Conservation (phyloP, 441 rosid species). For the Adansonia madagascariensis region DNA sequence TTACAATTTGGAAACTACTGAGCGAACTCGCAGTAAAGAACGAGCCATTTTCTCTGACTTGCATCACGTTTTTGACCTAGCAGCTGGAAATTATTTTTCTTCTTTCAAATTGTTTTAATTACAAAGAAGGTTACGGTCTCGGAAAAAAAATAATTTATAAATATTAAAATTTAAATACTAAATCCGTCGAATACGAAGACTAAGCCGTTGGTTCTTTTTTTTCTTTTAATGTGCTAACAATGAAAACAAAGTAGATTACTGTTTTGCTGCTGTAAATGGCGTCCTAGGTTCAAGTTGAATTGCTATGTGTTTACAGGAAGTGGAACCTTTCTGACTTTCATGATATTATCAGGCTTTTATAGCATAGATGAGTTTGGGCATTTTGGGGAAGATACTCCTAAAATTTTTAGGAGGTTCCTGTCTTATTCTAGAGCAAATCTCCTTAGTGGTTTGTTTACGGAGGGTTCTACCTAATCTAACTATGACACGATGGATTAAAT, state of each 20-base stretch:
- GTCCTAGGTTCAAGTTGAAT: not conserved
- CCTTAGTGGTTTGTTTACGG: not conserved
- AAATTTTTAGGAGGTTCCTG: not conserved
- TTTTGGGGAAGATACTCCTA: not conserved
- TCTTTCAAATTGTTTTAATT: no score
- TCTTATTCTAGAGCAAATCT: constrained; percentile 18
- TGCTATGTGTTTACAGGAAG: not conserved
- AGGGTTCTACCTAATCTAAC: constrained; percentile 22
- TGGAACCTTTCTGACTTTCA: not conserved
- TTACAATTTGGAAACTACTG: no score
- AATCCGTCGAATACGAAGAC: no score
- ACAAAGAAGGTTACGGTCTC: no score
- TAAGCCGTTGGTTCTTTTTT: no score
- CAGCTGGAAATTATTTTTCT: no score
- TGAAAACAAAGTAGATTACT: not conserved
- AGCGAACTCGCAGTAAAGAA: no score
- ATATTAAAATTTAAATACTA: no score
- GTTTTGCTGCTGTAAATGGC: no score
- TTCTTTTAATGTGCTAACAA: not conserved
- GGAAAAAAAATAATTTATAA: no score
- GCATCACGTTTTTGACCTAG: no score
- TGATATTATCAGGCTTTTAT: not conserved
- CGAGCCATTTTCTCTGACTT: no score
- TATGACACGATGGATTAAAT: constrained; percentile 26
- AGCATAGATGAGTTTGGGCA: not conserved